Evolutionary conservation across 2,329 filamentous ascomycete genomes (phyloP).

Genomic region (Ophiostoma australiae): DNA sequence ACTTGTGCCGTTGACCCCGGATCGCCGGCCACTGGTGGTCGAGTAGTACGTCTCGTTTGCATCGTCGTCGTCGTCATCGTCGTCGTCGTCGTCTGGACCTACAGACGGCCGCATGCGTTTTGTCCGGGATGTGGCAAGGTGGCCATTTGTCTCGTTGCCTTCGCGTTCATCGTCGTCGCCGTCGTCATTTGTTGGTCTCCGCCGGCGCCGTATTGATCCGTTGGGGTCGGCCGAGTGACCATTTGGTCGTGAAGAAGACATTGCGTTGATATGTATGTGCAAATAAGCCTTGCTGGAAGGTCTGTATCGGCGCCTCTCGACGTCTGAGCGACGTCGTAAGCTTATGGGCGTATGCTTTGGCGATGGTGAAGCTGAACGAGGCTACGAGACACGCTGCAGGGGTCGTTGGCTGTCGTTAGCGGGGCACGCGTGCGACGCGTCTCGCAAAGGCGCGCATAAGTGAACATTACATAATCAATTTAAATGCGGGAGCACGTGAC

Average conservation of each 20-base stretch:
- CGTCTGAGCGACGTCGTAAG: not conserved
- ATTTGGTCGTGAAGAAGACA: conserved; percentile 41
- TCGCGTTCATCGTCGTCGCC: conserved; percentile 37
- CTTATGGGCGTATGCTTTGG: not conserved
- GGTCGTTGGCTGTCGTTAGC: conserved; percentile 14
- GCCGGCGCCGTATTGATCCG: conserved; percentile 36
- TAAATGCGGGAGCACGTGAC: conserved; percentile 1
- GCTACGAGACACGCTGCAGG: conserved; percentile 7
- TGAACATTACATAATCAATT: not conserved
- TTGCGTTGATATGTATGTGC: not conserved
- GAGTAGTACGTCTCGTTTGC: conserved; percentile 29
- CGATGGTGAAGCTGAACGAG: conserved; percentile 14
- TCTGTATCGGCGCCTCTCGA: not conserved
- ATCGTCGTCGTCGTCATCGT: conserved; percentile 22
- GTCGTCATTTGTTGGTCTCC: conserved; percentile 42
- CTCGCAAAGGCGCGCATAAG: not conserved
- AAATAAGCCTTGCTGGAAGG: not conserved
- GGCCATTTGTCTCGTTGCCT: conserved; percentile 23
- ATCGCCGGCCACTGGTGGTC: conserved; percentile 29
- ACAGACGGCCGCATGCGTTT: conserved; percentile 37
- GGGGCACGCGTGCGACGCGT: conserved; percentile 25
- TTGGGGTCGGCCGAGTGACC: conserved; percentile 37
- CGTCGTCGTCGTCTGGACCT: conserved; percentile 24
- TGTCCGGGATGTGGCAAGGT: conserved; percentile 28
- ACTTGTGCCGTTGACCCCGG: conserved; percentile 27